Percentiles rank a stretch among this genome's conserved stretches.
phyloP scores from a whole-genome alignment of 2,329 filamentous ascomycete species.

The Fusarium sp. region DNA sequence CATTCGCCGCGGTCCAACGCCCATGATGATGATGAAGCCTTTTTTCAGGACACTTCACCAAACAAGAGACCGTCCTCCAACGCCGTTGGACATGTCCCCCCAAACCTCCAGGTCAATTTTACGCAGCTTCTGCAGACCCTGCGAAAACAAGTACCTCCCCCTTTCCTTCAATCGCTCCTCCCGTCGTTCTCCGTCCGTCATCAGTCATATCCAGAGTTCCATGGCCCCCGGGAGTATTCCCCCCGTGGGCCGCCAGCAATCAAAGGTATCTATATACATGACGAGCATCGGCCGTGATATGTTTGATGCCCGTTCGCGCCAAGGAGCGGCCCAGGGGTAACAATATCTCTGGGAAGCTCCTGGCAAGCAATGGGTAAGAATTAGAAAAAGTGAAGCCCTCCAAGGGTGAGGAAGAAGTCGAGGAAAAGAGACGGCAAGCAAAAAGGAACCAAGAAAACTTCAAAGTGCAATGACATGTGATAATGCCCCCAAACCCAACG shows the following conservation, averaged over 20 bases:
- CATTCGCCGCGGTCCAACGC: conserved; percentile 24
- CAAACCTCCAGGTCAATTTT: conserved; percentile 38
- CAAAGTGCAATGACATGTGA: conserved; percentile 34
- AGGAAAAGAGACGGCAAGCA: conserved; percentile 12
- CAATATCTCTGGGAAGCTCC: conserved; percentile 8
- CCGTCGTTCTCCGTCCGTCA: conserved; percentile 33
- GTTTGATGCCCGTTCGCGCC: conserved; percentile 28
- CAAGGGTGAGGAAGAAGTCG: conserved; percentile 30
- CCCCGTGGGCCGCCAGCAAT: conserved; percentile 35
- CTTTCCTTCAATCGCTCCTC: conserved; percentile 30
- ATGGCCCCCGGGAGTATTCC: conserved; percentile 25
- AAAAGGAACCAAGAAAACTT: conserved; percentile 29
- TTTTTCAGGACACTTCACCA: conserved; percentile 14
- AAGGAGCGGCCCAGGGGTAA: conserved; percentile 3
- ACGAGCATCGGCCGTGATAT: conserved; percentile 33
- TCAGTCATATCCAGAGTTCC: conserved; percentile 45
- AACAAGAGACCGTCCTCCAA: conserved; percentile 32
- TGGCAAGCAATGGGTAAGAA: conserved; percentile 33
- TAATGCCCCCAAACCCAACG: conserved; percentile 39
- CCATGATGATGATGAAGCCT: conserved; percentile 25
- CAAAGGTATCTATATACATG: conserved; percentile 45
- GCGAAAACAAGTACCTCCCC: conserved; percentile 30
- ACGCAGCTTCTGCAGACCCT: conserved; percentile 29
- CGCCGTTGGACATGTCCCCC: conserved; percentile 20
- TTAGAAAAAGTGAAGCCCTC: conserved; percentile 36